Base-by-base conservation (phyloP, 441 rosid species). In the Dalechampia spathulata region DNA sequence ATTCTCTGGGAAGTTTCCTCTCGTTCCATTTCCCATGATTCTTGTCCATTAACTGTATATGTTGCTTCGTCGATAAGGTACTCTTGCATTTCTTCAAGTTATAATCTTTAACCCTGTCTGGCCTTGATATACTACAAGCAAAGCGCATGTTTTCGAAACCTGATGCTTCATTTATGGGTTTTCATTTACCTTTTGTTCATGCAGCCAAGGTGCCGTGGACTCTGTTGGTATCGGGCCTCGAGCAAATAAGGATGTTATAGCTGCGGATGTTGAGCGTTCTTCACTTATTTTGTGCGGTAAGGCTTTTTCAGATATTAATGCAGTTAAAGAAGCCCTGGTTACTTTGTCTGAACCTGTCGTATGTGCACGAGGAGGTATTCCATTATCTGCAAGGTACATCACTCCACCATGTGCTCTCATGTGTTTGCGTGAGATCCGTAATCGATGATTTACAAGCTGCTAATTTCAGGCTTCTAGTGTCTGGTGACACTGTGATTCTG, bases 1-100 rank as follows among this genome's bases (percentile, higher is more conserved):
- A 13, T 72, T 52, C 65, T 69, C 19, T 69, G 72, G 70, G 32
- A 69, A 46, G 68, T 65, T 16, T 25, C 72, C 1, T 16, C 48
- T 37, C 80, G 75, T 60, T 77, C 75, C 30, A 59, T 75, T 66
- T 72, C 77, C 51, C 80, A 72, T 42, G 77, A 75, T 63, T 63
- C 72, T 47, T 75, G 77, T 50, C 77, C 80, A 42, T 57, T 72
- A 59, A 75, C 75, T 5, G 50, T 75, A 53, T 72, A 75, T 40
- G 70, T 64, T 28, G 72, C 70, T 54, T 49, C 70, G 17, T 72
- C 80, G 49, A 49, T 69, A 36, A 75, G n/a, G 80, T 75, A 17
- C n/a, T 50, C 13, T 38, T 22, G 42, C 49, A 37, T 59, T 34
- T 26, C 38, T 27, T 20, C 32, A 20, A 34, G 45, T 21, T 57